Evolutionary conservation across 495 filamentous ascomycete species (phyloP), one percentile per base, ranked within the genome.

Genomic region (Trichoderma orchidacearum): DNA sequence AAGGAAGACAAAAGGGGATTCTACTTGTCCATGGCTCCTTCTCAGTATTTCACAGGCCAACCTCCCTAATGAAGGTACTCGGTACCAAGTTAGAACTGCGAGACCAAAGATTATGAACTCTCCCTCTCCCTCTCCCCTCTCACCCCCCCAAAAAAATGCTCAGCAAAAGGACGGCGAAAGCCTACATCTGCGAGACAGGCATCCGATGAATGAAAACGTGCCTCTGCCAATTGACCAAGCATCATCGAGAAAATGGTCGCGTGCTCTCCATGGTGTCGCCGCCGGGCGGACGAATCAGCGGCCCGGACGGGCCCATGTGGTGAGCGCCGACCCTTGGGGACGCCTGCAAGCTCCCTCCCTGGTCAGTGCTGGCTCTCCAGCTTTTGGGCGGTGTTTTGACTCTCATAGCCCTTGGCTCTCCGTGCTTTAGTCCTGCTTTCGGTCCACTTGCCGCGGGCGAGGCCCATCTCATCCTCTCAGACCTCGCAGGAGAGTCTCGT

Each of bases 221-320:
- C 41, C 21, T 48, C 41, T 23, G 13, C 31, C 30, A 35, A 55
- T 55, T 55, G 53, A 55, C 53, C 53, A 55, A 55, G 53, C 53
- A 55, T 32, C 53, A 55, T 55, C 53, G 30, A 55, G 53, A 21
- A 55, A 55, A 55, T 31, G 28, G 53, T 55, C 53, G 53, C 53
- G 53, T 55, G 53, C 53, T 55, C 53, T 18, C 53, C 32, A 30
- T 55, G 53, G 53, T 35, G 53, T 55, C 31, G 53, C 31, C 53
- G 29, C n/a, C 32, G 53, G n/a, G 17, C 30, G 5, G 53, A 55
- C 53, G 53, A 55, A 55, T 55, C 53, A 55, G 30, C 30, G 30
- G 23, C 30, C 15, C 30, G 30, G 30, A 32, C 32, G 15, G 7
- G 53, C 53, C 53, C 53, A 55, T 55, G 53, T 55, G 53, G 53